Base-by-base conservation (phyloP, 495 filamentous ascomycete species). In the Aspergillus sclerotioniger region DNA sequence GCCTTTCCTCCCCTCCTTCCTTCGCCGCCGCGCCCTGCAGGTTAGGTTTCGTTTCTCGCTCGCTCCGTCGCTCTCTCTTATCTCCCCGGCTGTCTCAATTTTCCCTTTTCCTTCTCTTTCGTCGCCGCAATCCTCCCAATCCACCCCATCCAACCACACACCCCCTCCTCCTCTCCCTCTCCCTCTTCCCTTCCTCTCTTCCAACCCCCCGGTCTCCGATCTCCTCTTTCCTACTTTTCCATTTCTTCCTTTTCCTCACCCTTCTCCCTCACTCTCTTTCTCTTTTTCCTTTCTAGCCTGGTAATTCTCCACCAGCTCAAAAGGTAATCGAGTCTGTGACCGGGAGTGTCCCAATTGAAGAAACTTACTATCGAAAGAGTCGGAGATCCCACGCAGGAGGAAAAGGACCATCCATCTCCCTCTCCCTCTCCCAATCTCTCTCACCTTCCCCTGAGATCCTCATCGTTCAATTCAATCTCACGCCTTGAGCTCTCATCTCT, bases 201-300 rank as follows among this genome's bases (percentile, higher is more conserved):
- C 49, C 53, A 45, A 21, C 54, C 47, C 51, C 21, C 46, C 25
- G 8, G 19, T 21, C 51, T 51, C 46, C 29, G 37, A 55, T 49
- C 57, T 56, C 43, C 50, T 56, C 51, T 43, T 55, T 53, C 56
- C 48, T 32, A 53, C 60, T 61, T 55, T 57, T 69, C 56, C 57
- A 62, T 29, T 16, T 41, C 44, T 43, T 53, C 51, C 46, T 46
- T 25, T 46, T 55, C 51, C 58, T 51, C 33, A n/a, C n/a, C n/a
- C n/a, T n/a, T n/a, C n/a, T n/a, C n/a, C n/a, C n/a, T n/a, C n/a
- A n/a, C n/a, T n/a, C 57, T 57, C 51, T 47, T 57, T 62, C 64
- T 64, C 67, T 61, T 53, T 29, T 54, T 3, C 28, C 47, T 50
- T 67, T 62, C 64, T 54, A 64, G 66, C 64, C 67, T 70, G 66